Evolutionary conservation across 805 yeast genomes (phyloP), one percentile per base, ranked within the genome.

Genomic region (Suhomyces tanzawaensis): DNA sequence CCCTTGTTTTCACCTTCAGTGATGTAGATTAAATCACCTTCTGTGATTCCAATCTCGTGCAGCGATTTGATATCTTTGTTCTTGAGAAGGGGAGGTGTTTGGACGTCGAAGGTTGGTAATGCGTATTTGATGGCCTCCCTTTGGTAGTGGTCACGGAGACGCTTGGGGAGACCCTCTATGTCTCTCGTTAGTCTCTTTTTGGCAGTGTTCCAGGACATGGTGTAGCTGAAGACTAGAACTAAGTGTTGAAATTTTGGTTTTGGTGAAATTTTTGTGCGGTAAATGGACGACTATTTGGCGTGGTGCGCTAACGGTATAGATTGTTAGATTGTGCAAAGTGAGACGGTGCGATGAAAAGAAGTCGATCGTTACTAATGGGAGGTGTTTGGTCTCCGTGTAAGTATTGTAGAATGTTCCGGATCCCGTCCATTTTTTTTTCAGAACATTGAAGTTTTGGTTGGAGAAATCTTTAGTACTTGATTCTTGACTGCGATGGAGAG

Each of bases 11-110:
- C 70, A 14, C 97, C 97, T 36, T 72, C 73, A 19, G 78, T 68
- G 18, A 88, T 71, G 55, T 87, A 75, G 2, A 85, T 95, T 44
- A 82, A 69, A 62, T 87, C 96, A 15, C 95, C 95, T 16, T 77
- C 79, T 32, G 81, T 68, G 46, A 77, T 79, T 32, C 77, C 81
- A 69, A 84, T 74, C 42, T 69, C 68, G 23, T 76, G 66, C 30
- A 64, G 70, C 12, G 67, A 64, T 48, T 72, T 72, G 45, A 58
- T 54, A 33, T 63, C 62, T 13, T 46, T 35, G 33, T 48, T 48
- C 13, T 67, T 58, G 16, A 56, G 32, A 3, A 46, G 18, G 7
- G 47, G 40, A 9, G 48, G 47, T 4, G 40, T 34, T 21, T 40
- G 34, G 15, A 45, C 40, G 34, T 61, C 64, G 34, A 65, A 61